Evolutionary conservation across 2,329 filamentous ascomycete genomes (phyloP).

Genomic region (Thelonectria olida): DNA sequence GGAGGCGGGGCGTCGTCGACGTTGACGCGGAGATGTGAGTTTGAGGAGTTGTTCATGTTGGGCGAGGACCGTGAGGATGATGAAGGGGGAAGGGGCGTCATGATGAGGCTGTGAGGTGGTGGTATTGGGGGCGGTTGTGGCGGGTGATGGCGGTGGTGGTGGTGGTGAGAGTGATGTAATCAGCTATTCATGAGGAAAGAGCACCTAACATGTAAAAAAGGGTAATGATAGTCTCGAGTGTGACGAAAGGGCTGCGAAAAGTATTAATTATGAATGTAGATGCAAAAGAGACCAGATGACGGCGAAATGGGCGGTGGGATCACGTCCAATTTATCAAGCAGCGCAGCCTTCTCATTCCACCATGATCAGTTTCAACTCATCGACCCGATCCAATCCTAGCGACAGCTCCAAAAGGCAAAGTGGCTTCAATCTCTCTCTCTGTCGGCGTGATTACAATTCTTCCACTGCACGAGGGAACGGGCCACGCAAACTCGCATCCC

Average conservation of each 20-base stretch:
- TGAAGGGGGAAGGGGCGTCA: slow-evolving; percentile 26
- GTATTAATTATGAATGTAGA: too few relatives aligned
- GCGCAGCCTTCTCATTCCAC: not conserved
- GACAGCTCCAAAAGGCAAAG: slow-evolving; percentile 3
- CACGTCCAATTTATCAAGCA: not conserved
- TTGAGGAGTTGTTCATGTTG: slow-evolving; percentile 20
- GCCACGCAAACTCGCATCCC: slow-evolving; percentile 15
- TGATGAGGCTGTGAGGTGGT: not conserved
- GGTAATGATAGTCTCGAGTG: too few relatives aligned
- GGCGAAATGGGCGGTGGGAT: not conserved
- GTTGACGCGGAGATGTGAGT: slow-evolving; percentile 25
- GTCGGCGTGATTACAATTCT: not conserved
- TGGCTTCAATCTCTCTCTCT: not conserved
- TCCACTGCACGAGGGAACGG: not conserved
- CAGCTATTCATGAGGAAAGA: not conserved
- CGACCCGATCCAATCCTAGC: not conserved
- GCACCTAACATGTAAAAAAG: too few relatives aligned
- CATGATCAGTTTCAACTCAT: not conserved
- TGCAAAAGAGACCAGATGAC: not conserved
- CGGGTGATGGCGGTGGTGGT: not conserved
- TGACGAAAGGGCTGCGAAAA: too few relatives aligned
- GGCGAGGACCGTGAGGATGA: slow-evolving; percentile 10
- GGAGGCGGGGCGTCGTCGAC: slow-evolving; percentile 59
- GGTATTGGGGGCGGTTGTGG: not conserved
- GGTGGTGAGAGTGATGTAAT: slow-evolving; percentile 4